phyloP scores from a whole-genome alignment of 2,329 filamentous ascomycete genomes.

The Fusarium chlamydosporum region DNA sequence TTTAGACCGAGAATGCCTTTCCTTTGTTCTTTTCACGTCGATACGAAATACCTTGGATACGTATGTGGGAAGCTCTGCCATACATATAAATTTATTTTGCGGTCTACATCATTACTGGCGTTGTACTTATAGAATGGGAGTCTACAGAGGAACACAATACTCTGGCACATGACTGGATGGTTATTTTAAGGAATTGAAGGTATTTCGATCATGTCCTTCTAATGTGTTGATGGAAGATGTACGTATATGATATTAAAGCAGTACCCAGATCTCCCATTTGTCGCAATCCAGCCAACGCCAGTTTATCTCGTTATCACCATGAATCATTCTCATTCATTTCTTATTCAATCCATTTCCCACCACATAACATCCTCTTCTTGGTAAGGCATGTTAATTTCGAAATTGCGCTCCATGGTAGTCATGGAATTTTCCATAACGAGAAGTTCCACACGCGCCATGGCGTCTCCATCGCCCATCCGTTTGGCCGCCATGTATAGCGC shows the following conservation, averaged over 20 bases:
- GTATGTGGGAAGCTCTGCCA: conserved; percentile 5
- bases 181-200: not conserved
- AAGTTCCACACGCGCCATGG: conserved; percentile 46
- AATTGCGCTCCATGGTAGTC: conserved; percentile 43
- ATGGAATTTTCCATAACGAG: conserved; percentile 44
- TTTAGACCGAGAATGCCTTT: conserved; percentile 38
- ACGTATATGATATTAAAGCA: conserved; percentile 16
- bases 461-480: conserved; percentile 38
- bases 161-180: conserved; percentile 28
- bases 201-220: not conserved
- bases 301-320: conserved; percentile 12
- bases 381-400: conserved; percentile 42
- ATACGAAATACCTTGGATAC: conserved; percentile 22
- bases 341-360: conserved; percentile 34
- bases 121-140: conserved; percentile 42
- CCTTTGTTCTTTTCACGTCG: conserved; percentile 21
- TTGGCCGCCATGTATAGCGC: conserved; percentile 49
- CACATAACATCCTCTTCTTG: conserved; percentile 45
- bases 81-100: conserved; percentile 6
- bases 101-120: conserved; percentile 34
- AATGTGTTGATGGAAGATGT: conserved; percentile 33
- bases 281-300: conserved; percentile 4
- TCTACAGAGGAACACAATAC: conserved; percentile 26
- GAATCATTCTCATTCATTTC: conserved; percentile 5
- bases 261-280: conserved; percentile 16